Conservation (phyloP, 2,329 filamentous ascomycete species). For the Diaporthe citri region DNA sequence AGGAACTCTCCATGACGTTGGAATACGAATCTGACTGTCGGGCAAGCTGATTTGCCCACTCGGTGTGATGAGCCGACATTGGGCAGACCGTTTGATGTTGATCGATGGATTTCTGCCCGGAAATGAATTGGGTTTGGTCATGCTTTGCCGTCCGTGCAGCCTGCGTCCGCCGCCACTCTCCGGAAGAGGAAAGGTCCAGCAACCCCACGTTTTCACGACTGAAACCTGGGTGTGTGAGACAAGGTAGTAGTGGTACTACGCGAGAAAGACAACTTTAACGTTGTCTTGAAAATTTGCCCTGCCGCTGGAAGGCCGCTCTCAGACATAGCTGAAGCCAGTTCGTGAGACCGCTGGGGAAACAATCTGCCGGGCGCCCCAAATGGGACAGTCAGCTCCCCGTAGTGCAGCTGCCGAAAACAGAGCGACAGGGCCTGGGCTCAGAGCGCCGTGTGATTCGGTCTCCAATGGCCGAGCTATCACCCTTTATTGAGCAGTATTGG, state of each 20-base stretch:
- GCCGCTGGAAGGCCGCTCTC: not conserved
- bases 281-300: not conserved
- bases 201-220: slow-evolving; percentile 25
- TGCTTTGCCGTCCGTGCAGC: slow-evolving; percentile 3
- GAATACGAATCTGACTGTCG: slow-evolving; percentile 16
- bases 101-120: slow-evolving; percentile 3
- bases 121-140: slow-evolving; percentile 26
- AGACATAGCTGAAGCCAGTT: not conserved
- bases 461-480: not conserved
- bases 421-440: not conserved
- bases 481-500: not conserved
- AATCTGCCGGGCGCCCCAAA: not conserved
- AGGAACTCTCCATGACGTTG: not conserved
- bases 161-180: not conserved
- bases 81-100: slow-evolving; percentile 11
- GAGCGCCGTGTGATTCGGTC: not conserved
- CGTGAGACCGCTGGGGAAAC: not conserved
- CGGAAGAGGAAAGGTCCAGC: slow-evolving; percentile 13
- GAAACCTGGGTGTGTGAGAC: slow-evolving; percentile 20
- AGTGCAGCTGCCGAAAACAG: not conserved
- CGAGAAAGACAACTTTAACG: not conserved
- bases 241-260: slow-evolving; percentile 16
- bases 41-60: not conserved
- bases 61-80: not conserved
- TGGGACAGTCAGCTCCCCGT: not conserved